Evolutionary conservation across 805 yeast genomes (phyloP).

Genomic region (Teunomyces panamensis): DNA sequence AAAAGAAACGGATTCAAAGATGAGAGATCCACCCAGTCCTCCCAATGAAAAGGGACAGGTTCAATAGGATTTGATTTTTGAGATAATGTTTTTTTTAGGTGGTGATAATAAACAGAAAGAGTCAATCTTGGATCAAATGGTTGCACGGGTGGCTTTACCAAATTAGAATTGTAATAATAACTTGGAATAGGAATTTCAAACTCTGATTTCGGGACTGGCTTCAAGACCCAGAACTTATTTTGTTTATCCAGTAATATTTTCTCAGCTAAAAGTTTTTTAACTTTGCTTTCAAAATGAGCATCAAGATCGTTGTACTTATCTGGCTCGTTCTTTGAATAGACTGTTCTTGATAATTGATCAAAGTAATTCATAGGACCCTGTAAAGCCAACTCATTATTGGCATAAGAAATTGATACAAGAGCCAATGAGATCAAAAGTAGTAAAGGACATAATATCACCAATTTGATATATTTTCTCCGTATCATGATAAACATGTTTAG

Average conservation of each 20-base stretch:
- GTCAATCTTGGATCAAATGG: slow-evolving; percentile 29
- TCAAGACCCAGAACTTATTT: slow-evolving; percentile 17
- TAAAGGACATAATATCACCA: slow-evolving; percentile 11
- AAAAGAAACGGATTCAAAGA: slow-evolving; percentile 25
- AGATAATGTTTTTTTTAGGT: slow-evolving; percentile 6
- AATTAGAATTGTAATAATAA: slow-evolving; percentile 8
- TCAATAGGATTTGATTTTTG: slow-evolving; percentile 14
- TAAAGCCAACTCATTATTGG: not conserved
- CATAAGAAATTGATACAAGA: slow-evolving; percentile 9
- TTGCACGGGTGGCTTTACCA: slow-evolving; percentile 14
- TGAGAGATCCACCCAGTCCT: slow-evolving; percentile 52
- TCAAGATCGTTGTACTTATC: slow-evolving; percentile 2
- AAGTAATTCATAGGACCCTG: slow-evolving; percentile 9
- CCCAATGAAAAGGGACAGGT: slow-evolving; percentile 48
- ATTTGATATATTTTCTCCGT: slow-evolving; percentile 16
- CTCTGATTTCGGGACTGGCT: slow-evolving; percentile 2
- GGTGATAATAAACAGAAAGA: slow-evolving; percentile 18
- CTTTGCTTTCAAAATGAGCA: slow-evolving; percentile 6
- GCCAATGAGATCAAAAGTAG: slow-evolving; percentile 11
- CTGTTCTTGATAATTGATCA: slow-evolving; percentile 12
- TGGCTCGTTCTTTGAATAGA: slow-evolving; percentile 6
- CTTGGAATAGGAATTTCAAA: slow-evolving; percentile 9
- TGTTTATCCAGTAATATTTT: slow-evolving; percentile 20
- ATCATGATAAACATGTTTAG: slow-evolving; percentile 11
- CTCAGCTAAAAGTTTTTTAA: slow-evolving; percentile 13